Evolutionary conservation across 208 protist genomes (phyloP), one percentile per base, ranked within the genome.

Genomic region (Crithidia bombi): DNA sequence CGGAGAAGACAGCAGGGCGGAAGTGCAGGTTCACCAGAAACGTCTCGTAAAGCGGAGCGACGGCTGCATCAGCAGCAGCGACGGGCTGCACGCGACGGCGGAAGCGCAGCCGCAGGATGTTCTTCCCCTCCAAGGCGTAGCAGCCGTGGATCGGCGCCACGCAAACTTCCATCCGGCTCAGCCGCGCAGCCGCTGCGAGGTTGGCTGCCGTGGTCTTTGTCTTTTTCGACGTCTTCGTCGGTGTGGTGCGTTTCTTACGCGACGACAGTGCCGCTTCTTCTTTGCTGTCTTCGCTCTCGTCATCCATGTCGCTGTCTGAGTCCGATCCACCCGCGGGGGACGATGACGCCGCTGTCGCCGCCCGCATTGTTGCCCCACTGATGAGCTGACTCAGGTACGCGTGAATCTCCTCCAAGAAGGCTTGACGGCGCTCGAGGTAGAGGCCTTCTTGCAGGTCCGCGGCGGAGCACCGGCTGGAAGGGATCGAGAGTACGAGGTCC

Each of bases 1-100:
- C 81, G 23, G 79, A 78, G 32, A 81, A 73, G 15, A 78, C 50
- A 21, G 79, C 62, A 0, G 86, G 89, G 30, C 85, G 86, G 65
- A 93, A 84, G 66, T 93, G 85, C 6, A 96, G 44, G 63, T 93
- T 75, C 3, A 96, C 73, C 25, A 91, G 78, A 49, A 93, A 86
- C 26, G 76, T 74, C 51, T 92, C 86, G 43, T 80, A 67, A 21
- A 64, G 38, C 38, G 28, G 26, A 4, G 56, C 23, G 3, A 52
- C 25, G 14, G 23, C 41, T 1, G n/a, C 33, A 5, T 35, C 28
- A 49, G 33, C 43, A 50, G 38, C 26, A n/a, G 46, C 47, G 46
- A 19, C 44, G 23, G 43, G 43, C 32, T 51, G 35, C 26, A 50
- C 33, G n/a, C 65, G 77, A 23, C 75, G 83, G 17, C 80, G 67